Evolutionary conservation across 2,329 filamentous ascomycete genomes (phyloP).

Genomic region (Massarina eburnea): DNA sequence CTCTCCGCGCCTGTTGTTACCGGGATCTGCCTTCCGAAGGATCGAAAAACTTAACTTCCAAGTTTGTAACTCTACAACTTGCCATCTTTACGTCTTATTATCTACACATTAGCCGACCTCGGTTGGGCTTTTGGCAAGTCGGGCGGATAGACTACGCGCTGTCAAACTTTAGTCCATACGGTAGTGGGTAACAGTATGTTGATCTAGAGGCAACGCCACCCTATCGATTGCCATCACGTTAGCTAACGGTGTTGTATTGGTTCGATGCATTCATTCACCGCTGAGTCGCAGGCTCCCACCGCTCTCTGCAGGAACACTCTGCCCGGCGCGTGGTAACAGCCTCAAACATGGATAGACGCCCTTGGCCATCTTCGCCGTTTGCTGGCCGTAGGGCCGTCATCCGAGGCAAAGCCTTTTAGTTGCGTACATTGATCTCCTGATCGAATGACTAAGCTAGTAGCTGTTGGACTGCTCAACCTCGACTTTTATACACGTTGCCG

Average conservation of each 20-base stretch:
- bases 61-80: too few relatives aligned
- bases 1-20: too few relatives aligned
- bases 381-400: too few relatives aligned
- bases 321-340: background rate
- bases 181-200: background rate
- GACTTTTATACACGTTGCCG: too few relatives aligned
- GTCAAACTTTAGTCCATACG: background rate
- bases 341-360: too few relatives aligned
- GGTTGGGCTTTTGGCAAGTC: background rate
- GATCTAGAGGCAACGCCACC: background rate
- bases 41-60: background rate
- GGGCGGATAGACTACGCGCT: background rate
- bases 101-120: too few relatives aligned
- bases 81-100: too few relatives aligned
- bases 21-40: background rate
- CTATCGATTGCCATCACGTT: background rate
- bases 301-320: slow-evolving; percentile 1
- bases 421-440: too few relatives aligned
- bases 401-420: too few relatives aligned
- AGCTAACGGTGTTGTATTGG: background rate
- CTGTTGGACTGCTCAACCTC: too few relatives aligned
- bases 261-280: background rate
- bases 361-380: too few relatives aligned
- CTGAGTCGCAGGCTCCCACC: slow-evolving; percentile 2
- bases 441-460: too few relatives aligned